These are phyloP conservation scores for Phytopythium oedochilum DNA, from an alignment of 352 stramenopile genomes.

Conservation along the genomic window DNA sequence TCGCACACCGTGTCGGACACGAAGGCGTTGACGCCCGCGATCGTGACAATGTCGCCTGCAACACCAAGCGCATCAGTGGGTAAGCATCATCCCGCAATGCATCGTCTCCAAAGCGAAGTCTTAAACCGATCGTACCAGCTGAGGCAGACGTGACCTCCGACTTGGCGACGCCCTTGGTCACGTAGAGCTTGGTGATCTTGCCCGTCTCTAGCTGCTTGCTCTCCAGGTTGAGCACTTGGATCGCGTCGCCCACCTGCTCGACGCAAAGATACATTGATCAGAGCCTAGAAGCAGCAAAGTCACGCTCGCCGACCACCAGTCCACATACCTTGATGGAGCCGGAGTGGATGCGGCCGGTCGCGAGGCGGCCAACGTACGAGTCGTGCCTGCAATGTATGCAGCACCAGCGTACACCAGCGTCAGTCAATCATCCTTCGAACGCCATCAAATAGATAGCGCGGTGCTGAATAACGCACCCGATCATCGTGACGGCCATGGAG, in stretches of 20 bases:
- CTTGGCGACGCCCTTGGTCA: slow-evolving; percentile 70
- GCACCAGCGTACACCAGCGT: background rate
- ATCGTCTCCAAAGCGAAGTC: background rate
- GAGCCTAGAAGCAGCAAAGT: background rate
- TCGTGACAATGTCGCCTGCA: slow-evolving; percentile 96
- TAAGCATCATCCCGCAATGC: slow-evolving; percentile 1
- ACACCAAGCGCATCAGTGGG: background rate
- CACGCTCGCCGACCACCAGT: background rate
- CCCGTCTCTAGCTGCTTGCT: slow-evolving; percentile 74
- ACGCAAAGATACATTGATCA: background rate
- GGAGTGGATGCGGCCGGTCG: slow-evolving; percentile 94
- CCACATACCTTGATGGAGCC: slow-evolving; percentile 74
- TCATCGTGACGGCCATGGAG: slow-evolving; percentile 96
- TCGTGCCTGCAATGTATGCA: slow-evolving; percentile 85
- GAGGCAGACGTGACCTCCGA: slow-evolving; percentile 87
- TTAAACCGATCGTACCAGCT: slow-evolving; percentile 35
- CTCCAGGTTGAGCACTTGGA: slow-evolving; percentile 88
- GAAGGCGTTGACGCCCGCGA: slow-evolving; percentile 91
- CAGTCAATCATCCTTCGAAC: background rate
- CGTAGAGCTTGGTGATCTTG: slow-evolving; percentile 88
- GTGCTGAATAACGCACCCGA: slow-evolving; percentile 32
- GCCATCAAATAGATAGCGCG: background rate
- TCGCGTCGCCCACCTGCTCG: slow-evolving; percentile 73
- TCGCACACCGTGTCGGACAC: slow-evolving; percentile 90
- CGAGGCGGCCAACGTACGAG: slow-evolving; percentile 96